phyloP scores from a whole-genome alignment of 805 yeast genomes.

The Nakazawaea peltata region DNA sequence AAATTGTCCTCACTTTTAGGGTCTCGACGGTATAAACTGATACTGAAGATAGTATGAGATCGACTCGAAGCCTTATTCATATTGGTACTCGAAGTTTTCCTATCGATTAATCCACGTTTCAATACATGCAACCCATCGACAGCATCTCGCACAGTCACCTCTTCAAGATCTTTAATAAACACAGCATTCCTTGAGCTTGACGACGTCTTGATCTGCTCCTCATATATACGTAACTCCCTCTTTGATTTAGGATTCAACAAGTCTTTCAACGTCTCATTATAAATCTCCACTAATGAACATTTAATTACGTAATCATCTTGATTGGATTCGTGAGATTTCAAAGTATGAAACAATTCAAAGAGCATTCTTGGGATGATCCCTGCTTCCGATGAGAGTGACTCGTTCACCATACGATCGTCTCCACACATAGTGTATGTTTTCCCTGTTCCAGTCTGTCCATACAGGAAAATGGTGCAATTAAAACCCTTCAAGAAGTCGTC shows the following conservation, averaged over 20 bases:
- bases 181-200: conserved; percentile 23
- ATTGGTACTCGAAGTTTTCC: conserved; percentile 67
- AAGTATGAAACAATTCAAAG: conserved; percentile 27
- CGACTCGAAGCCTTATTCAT: conserved; percentile 68
- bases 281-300: conserved; percentile 47
- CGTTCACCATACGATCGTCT: conserved; percentile 19
- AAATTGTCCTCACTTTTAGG: conserved; percentile 18
- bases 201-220: conserved; percentile 16
- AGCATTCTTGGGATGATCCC: conserved; percentile 48
- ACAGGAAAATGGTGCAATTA: conserved; percentile 49
- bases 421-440: conserved; percentile 59
- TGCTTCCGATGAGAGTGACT: conserved; percentile 21
- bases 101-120: conserved; percentile 45
- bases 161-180: conserved; percentile 55
- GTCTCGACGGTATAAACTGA: conserved; percentile 42
- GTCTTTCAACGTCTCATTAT: conserved; percentile 39
- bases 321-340: conserved; percentile 12
- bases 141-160: conserved; percentile 45
- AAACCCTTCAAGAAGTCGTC: conserved; percentile 41
- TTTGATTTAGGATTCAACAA: conserved; percentile 27
- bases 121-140: conserved; percentile 49
- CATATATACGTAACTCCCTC: conserved; percentile 30
- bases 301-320: conserved; percentile 34
- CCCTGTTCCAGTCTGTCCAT: conserved; percentile 59
- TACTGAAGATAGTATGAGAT: conserved; percentile 71